Base-by-base conservation (phyloP, 1,139 yeast species). In the Saccharomyces hybrid region DNA sequence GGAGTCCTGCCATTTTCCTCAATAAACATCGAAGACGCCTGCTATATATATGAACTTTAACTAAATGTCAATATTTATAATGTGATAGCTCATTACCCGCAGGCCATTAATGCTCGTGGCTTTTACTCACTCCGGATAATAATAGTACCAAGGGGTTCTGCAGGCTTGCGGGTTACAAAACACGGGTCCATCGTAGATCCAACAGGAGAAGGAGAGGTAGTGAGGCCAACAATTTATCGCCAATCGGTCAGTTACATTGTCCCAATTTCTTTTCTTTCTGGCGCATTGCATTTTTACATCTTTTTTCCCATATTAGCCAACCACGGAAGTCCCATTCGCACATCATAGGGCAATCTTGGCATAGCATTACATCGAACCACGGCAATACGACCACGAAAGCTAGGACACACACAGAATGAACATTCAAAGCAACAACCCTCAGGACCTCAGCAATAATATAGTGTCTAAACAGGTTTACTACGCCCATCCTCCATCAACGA, bases 131-230 rank as follows among this genome's bases (percentile, higher is more conserved):
- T 38, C 44, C 11, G 13, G 44, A 42, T 19, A 23, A 16, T n/a
- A 44, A 48, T 46, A 16, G 29, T 23, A 47, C 47, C 52, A 27
- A 14, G 44, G 44, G 44, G 44, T 38, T 38, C 44, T 38, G 44
- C 25, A 38, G 44, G 44, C 26, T 38, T 38, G 23, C 19, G 44
- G 25, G 44, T 19, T 38, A 38, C 44, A 38, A 19, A 38, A 9
- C 5, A 38, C 44, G 25, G 42, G 25, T 38, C 44, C 44, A 16
- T 38, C 9, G 26, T 8, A 19, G 23, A 1, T 5, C 44, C 5
- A 5, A 38, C 25, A 19, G 25, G 44, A 38, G 13, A 38, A 38
- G 44, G 25, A 38, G 44, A 5, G 44, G 44, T 16, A 38, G 44
- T 19, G 9, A 16, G 44, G 25, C 23, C 44, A 38, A 7, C 44